These are phyloP conservation scores for Pythium angustatum DNA, from an alignment of 352 stramenopile species.

Conservation along the genomic window DNA sequence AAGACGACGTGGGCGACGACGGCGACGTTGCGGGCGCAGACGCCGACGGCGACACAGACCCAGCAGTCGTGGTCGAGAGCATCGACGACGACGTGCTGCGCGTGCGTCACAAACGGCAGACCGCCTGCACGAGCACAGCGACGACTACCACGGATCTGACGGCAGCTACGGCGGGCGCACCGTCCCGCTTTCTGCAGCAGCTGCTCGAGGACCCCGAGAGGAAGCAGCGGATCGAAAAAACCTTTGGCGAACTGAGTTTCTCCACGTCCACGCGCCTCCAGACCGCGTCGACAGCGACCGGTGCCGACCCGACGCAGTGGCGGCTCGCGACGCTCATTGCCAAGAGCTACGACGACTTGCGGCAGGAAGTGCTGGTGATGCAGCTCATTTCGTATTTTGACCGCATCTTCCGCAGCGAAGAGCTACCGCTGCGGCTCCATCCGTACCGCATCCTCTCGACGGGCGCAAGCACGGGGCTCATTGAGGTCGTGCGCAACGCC, in stretches of 20 bases:
- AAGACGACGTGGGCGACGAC: slow-evolving; percentile 29
- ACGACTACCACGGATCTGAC: no score
- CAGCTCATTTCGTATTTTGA: slow-evolving; percentile 96
- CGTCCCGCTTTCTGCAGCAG: slow-evolving; percentile 13
- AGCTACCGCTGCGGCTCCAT: slow-evolving; percentile 90
- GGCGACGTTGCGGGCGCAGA: slow-evolving; percentile 1
- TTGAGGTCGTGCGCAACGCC: slow-evolving; percentile 95
- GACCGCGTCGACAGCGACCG: neutral
- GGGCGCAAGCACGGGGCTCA: slow-evolving; percentile 92
- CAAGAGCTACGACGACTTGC: slow-evolving; percentile 97
- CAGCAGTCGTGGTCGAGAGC: slow-evolving; percentile 19
- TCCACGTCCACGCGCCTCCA: slow-evolving; percentile 43
- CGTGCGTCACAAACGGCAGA: no score
- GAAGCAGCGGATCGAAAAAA: slow-evolving; percentile 53
- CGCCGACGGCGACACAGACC: no score
- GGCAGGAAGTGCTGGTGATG: slow-evolving; percentile 98
- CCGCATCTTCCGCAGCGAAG: slow-evolving; percentile 91
- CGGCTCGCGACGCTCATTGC: slow-evolving; percentile 89
- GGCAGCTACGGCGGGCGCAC: neutral
- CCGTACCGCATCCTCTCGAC: slow-evolving; percentile 97
- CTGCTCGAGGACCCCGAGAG: slow-evolving; percentile 38
- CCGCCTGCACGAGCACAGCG: no score
- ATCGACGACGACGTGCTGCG: slow-evolving; percentile 19
- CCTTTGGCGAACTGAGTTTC: slow-evolving; percentile 74
- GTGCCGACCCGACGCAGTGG: slow-evolving; percentile 33